Evolutionary conservation across 306 rosid genomes (phyloP).

Genomic region (Vicia faba): DNA sequence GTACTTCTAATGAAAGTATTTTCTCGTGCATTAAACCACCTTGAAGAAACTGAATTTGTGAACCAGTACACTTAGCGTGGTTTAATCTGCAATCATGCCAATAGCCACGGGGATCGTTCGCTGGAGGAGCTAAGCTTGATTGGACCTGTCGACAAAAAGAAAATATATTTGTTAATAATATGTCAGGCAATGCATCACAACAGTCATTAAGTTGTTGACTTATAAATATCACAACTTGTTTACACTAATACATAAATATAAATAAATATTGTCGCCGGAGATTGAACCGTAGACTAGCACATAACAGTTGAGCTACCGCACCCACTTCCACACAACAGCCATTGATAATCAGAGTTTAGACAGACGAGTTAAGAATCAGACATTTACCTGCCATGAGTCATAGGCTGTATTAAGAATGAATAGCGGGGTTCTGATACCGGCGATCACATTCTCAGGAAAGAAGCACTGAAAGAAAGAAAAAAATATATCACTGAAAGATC

Average conservation of each 20-base stretch:
- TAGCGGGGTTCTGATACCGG: constrained; percentile 68
- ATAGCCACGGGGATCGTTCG: constrained; percentile 75
- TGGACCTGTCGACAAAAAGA: constrained; percentile 60
- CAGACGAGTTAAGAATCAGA: not conserved
- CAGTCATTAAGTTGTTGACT: not conserved
- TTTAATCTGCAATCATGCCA: constrained; percentile 84
- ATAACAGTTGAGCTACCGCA: too few relatives aligned
- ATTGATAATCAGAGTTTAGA: too few relatives aligned
- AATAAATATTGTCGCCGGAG: too few relatives aligned
- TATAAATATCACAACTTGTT: too few relatives aligned
- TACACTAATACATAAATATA: too few relatives aligned
- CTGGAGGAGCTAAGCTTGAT: constrained; percentile 80
- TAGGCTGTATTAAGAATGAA: constrained; percentile 88
- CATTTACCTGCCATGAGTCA: constrained; percentile 91
- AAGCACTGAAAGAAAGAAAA: constrained; percentile 64
- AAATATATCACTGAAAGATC: constrained; percentile 13
- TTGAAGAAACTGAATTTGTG: constrained; percentile 80
- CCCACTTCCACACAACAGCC: too few relatives aligned
- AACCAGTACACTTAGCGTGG: constrained; percentile 57
- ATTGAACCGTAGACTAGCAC: too few relatives aligned
- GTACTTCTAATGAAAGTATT: constrained; percentile 24
- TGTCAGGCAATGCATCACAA: not conserved
- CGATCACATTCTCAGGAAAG: constrained; percentile 86
- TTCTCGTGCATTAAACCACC: constrained; percentile 49
- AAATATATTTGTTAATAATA: constrained; percentile 13